Evolutionary conservation across 768 basidiomycete species (phyloP).

Genomic region (Suillus tomentosus): DNA sequence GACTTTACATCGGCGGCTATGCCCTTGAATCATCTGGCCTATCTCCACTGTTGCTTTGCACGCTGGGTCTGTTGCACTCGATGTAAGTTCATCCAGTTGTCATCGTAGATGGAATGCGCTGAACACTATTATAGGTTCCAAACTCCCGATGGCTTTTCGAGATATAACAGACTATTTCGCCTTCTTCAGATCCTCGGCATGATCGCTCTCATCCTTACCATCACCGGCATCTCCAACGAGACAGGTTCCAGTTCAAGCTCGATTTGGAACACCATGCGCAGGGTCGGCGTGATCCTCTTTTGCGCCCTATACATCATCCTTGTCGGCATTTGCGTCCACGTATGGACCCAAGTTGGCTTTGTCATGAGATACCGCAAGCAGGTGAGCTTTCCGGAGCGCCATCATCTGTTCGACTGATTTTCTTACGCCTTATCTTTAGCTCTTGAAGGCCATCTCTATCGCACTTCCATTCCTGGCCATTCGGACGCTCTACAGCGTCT

Average conservation of each 20-base stretch:
- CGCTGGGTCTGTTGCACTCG: constrained; percentile 38
- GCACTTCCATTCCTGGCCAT: constrained; percentile 64
- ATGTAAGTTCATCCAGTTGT: constrained; percentile 30
- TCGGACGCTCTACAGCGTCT: constrained; percentile 43
- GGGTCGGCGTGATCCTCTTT: constrained; percentile 38
- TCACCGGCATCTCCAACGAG: constrained; percentile 33
- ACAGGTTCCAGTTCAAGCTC: constrained; percentile 21
- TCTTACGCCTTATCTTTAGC: constrained; percentile 37
- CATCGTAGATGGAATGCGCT: constrained; percentile 1
- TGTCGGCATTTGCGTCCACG: constrained; percentile 47
- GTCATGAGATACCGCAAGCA: constrained; percentile 29
- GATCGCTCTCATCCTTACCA: constrained; percentile 33
- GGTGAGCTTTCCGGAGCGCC: constrained; percentile 32
- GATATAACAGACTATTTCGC: constrained; percentile 19
- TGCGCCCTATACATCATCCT: constrained; percentile 43
- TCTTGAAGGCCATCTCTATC: constrained; percentile 53
- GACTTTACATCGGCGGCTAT: constrained; percentile 55
- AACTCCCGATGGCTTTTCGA: constrained; percentile 25
- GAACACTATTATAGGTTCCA: constrained; percentile 28
- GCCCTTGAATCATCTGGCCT: constrained; percentile 42
- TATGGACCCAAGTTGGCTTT: constrained; percentile 50
- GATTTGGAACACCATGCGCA: constrained; percentile 30
- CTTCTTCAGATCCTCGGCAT: constrained; percentile 32
- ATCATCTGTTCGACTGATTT: constrained; percentile 9
- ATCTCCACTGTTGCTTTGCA: constrained; percentile 41